phyloP scores from a whole-genome alignment of 768 basidiomycete genomes.

The Trametes gibbosa region DNA sequence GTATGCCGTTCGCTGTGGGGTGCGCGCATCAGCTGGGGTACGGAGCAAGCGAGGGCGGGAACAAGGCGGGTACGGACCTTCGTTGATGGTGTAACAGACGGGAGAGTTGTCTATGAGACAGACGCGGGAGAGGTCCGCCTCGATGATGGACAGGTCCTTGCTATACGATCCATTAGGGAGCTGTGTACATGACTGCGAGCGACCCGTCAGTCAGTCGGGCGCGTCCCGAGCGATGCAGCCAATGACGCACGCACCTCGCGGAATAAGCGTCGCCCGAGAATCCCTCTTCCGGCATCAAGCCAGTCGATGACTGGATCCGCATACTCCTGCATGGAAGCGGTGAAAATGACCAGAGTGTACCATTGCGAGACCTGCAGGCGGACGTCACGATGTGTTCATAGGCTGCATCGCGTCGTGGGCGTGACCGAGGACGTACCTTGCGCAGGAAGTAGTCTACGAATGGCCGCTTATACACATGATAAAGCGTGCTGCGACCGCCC shows the following conservation, averaged over 20 bases:
- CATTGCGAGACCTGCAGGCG: constrained; percentile 84
- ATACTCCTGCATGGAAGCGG: constrained; percentile 98
- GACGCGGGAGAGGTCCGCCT: constrained; percentile 86
- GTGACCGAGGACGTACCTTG: constrained; percentile 54
- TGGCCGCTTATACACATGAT: constrained; percentile 98
- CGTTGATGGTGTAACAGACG: constrained; percentile 85
- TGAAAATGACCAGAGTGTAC: constrained; percentile 99
- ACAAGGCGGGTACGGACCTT: constrained; percentile 55
- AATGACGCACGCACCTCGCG: constrained; percentile 65
- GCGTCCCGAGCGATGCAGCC: not conserved
- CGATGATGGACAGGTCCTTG: constrained; percentile 87
- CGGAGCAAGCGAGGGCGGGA: not conserved
- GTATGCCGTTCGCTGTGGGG: constrained; percentile 87
- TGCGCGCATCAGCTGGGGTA: not conserved
- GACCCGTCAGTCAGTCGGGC: not conserved
- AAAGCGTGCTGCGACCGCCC: constrained; percentile 84
- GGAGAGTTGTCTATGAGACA: constrained; percentile 97
- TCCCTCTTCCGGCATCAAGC: constrained; percentile 92
- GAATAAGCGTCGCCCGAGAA: constrained; percentile 85
- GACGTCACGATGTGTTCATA: not conserved
- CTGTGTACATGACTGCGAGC: constrained; percentile 79
- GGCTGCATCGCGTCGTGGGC: not conserved
- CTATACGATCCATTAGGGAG: constrained; percentile 92
- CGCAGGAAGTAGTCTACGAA: constrained; percentile 94
- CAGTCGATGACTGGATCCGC: constrained; percentile 99